Conservation (phyloP, 164 flowering plant genomes). For the Chimonanthus salicifolius region DNA sequence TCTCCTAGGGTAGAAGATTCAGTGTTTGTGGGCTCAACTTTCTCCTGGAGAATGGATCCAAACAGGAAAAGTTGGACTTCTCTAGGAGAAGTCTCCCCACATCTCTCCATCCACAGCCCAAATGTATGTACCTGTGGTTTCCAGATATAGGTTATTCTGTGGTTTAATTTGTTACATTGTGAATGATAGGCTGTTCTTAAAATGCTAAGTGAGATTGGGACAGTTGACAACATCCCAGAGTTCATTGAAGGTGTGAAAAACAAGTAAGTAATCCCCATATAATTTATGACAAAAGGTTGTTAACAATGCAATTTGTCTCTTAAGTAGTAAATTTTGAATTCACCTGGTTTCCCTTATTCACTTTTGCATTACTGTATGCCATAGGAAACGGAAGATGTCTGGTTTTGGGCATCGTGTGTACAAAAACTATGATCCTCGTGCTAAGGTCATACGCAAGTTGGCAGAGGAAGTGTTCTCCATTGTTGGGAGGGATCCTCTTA, state of each 20-base stretch:
- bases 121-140: too few species aligned
- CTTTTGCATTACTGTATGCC: neutral
- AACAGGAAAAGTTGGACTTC: too few species aligned
- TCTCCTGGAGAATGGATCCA: too few species aligned
- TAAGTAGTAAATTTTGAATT: neutral
- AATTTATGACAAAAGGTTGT: neutral
- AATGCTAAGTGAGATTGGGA: conserved; percentile 94
- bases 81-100: too few species aligned
- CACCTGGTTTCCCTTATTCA: neutral
- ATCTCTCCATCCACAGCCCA: too few species aligned
- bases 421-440: conserved; percentile 98
- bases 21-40: too few species aligned
- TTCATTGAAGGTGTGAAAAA: conserved; percentile 95
- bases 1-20: too few species aligned
- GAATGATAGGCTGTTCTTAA: conserved; percentile 84
- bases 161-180: conserved; percentile 5
- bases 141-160: neutral
- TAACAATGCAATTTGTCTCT: neutral
- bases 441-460: conserved; percentile 79
- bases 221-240: conserved; percentile 87
- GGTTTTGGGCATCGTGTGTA: conserved; percentile 99
- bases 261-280: conserved; percentile 35
- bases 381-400: conserved; percentile 94
- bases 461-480: conserved; percentile 98
- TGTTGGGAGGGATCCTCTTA: conserved; percentile 96